phyloP scores from a whole-genome alignment of 2,329 filamentous ascomycete genomes.

The Pseudocercospora cruenta region DNA sequence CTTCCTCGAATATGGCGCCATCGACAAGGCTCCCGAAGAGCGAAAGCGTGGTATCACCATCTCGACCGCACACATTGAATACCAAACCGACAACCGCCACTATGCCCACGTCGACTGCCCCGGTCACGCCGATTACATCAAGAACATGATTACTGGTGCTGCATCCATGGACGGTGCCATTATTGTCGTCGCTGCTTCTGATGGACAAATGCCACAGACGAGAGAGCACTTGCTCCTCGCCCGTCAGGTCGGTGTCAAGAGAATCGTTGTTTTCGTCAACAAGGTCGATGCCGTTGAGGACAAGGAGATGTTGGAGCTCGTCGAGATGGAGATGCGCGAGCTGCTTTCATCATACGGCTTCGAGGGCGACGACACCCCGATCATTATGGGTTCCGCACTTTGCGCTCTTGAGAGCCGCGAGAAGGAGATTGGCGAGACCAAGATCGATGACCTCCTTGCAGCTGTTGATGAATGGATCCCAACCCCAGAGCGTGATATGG shows the following conservation, averaged over 20 bases:
- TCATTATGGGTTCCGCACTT: constrained; percentile 94
- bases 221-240: constrained; percentile 97
- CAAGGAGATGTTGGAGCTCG: constrained; percentile 98
- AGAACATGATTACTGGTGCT: constrained; percentile 99
- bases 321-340: constrained; percentile 99
- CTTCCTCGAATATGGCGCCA: constrained; percentile 96
- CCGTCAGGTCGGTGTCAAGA: constrained; percentile 97
- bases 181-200: constrained; percentile 96
- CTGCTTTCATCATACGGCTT: constrained; percentile 91
- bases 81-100: constrained; percentile 89
- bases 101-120: constrained; percentile 99
- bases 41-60: constrained; percentile 99
- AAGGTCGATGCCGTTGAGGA: constrained; percentile 98
- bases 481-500: constrained; percentile 87
- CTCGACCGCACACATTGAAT: constrained; percentile 97
- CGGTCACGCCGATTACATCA: constrained; percentile 99
- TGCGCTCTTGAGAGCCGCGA: constrained; percentile 87
- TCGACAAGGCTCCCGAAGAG: constrained; percentile 99
- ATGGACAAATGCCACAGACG: constrained; percentile 99
- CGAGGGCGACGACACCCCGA: constrained; percentile 96
- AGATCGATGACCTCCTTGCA: constrained; percentile 88
- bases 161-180: constrained; percentile 99
- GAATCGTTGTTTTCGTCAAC: constrained; percentile 98
- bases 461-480: constrained; percentile 97
- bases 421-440: constrained; percentile 81